Conservation (phyloP, 2,329 filamentous ascomycete species). For the Fusarium chuoi region DNA sequence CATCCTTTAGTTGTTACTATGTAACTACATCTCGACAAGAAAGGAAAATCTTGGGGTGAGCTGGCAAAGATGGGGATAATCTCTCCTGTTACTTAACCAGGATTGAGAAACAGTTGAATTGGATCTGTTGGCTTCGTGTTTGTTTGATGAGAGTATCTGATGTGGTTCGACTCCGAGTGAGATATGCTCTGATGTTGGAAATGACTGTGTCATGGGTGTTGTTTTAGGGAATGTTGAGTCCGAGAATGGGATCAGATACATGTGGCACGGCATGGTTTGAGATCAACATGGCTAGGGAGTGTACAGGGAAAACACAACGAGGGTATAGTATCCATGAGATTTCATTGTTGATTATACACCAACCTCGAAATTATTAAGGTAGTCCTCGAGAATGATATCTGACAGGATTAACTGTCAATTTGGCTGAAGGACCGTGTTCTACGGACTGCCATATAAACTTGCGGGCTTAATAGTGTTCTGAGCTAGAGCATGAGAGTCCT, state of each 20-base stretch:
- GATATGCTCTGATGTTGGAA: slow-evolving; percentile 40
- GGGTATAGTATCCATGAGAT: not conserved
- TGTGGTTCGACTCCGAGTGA: slow-evolving; percentile 38
- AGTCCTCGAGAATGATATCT: not conserved
- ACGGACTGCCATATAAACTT: not conserved
- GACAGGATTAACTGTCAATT: not conserved
- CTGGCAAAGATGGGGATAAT: slow-evolving; percentile 3
- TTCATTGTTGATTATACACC: not conserved
- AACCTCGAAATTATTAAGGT: not conserved
- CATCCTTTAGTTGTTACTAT: not conserved
- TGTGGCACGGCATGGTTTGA: slow-evolving; percentile 1
- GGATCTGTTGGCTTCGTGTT: slow-evolving; percentile 35
- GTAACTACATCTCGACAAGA: not conserved
- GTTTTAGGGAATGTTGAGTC: not conserved
- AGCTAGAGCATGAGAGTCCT: not conserved
- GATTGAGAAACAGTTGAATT: slow-evolving; percentile 14
- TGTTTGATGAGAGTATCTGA: slow-evolving; percentile 24
- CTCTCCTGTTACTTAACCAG: slow-evolving; percentile 5
- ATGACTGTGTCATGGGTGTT: slow-evolving; percentile 8
- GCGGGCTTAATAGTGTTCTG: not conserved
- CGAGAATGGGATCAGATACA: not conserved
- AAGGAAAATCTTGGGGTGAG: slow-evolving; percentile 7
- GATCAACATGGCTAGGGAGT: not conserved
- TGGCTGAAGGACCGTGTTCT: not conserved
- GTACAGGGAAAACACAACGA: not conserved